Conservation (phyloP, 805 yeast genomes). For the Yarrowia alimentaria region DNA sequence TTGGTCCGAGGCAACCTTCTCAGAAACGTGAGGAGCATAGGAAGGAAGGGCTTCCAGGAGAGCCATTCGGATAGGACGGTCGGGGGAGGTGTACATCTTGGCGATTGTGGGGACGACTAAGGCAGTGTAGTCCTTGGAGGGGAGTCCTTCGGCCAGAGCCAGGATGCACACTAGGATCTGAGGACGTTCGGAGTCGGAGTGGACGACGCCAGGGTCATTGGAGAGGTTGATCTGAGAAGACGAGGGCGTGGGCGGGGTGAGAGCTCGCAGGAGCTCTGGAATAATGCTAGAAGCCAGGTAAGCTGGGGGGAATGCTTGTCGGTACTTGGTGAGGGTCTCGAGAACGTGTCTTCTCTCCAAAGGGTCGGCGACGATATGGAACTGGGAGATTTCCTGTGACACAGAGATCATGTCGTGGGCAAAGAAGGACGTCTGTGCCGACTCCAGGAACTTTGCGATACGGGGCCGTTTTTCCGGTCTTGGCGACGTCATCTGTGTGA, state of each 20-base stretch:
- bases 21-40: slow-evolving; percentile 51
- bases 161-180: slow-evolving; percentile 29
- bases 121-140: slow-evolving; percentile 42
- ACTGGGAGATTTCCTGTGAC: slow-evolving; percentile 9
- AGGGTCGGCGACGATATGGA: slow-evolving; percentile 22
- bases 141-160: slow-evolving; percentile 31
- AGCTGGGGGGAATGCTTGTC: slow-evolving; percentile 47
- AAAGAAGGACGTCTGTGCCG: slow-evolving; percentile 10
- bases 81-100: slow-evolving; percentile 60
- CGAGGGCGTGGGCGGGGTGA: slow-evolving; percentile 17
- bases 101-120: slow-evolving; percentile 62
- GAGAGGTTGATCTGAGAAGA: slow-evolving; percentile 21
- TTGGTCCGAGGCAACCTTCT: slow-evolving; percentile 62
- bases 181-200: slow-evolving; percentile 32
- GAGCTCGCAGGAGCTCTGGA: slow-evolving; percentile 62
- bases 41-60: slow-evolving; percentile 62
- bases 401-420: slow-evolving; percentile 22
- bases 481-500: slow-evolving; percentile 8
- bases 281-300: slow-evolving; percentile 58
- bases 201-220: slow-evolving; percentile 27
- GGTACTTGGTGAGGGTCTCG: slow-evolving; percentile 7
- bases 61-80: slow-evolving; percentile 74
- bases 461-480: slow-evolving; percentile 15
- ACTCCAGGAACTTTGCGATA: slow-evolving; percentile 16
- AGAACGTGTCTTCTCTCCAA: slow-evolving; percentile 6